Evolutionary conservation across 805 yeast species (phyloP).

Genomic region (Myxozyma nipponensis): DNA sequence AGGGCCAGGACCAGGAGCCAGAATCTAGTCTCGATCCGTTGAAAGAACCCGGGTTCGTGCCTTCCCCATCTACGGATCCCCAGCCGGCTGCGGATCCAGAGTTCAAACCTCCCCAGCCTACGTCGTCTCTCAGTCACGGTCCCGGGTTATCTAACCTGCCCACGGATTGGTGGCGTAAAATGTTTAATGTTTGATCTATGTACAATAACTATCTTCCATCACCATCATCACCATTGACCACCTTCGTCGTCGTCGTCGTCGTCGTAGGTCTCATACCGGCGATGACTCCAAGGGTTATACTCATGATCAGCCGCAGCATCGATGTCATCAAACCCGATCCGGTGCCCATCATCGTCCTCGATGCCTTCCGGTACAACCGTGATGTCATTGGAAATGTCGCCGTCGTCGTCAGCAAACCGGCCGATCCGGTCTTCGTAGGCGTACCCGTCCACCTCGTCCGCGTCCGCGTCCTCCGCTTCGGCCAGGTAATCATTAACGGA

Average conservation of each 20-base stretch:
- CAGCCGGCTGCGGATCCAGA: too few species aligned
- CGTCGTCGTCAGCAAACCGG: constrained; percentile 27
- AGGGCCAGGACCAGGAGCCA: constrained; percentile 5
- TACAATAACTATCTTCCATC: background rate
- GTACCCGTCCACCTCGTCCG: constrained; percentile 25
- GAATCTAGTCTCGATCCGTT: too few species aligned
- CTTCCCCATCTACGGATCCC: background rate
- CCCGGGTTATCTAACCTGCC: constrained; percentile 17
- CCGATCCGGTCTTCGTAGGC: constrained; percentile 14
- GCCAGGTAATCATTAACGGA: constrained; percentile 64
- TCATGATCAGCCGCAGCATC: constrained; percentile 8
- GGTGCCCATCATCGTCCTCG: constrained; percentile 19
- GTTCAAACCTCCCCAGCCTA: background rate
- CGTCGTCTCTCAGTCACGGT: background rate
- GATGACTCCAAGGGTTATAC: constrained; percentile 6
- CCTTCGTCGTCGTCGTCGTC: constrained; percentile 4
- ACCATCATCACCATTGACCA: constrained; percentile 3
- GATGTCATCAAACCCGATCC: constrained; percentile 10
- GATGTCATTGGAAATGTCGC: constrained; percentile 7
- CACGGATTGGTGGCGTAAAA: constrained; percentile 19
- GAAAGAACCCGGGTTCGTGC: background rate
- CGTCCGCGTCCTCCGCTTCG: constrained; percentile 38
- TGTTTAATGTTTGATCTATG: constrained; percentile 14
- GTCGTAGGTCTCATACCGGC: background rate
- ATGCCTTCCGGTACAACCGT: background rate